Evolutionary conservation across 2,329 filamentous ascomycete genomes (phyloP), one percentile per base, ranked within the genome.

Genomic region (Macrophomina pseudophaseolina): DNA sequence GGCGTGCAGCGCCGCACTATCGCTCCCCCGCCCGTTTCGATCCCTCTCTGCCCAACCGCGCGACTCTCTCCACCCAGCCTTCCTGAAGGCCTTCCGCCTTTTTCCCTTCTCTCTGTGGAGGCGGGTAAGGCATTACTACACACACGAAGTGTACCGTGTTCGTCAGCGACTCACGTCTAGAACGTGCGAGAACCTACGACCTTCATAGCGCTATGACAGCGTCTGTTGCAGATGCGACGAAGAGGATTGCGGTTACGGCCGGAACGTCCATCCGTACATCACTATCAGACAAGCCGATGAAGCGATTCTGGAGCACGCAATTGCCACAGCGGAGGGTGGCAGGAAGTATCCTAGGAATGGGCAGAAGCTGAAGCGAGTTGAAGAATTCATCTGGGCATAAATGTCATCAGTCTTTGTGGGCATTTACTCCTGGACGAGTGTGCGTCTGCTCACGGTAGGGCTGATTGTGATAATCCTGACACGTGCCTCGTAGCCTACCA

Each of bases 1-100:
- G 18, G 56, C 30, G 8, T 48, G 40, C 42, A 60, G 12, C 42
- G 42, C 56, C 56, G 56, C 56, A 60, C 56, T 60, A 60, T 32
- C 23, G 12, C 18, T 23, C 16, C 28, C 42, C 9, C 6, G 4
- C 8, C 11, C 30, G 56, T 60, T 60, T 60, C 56, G 40, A 12
- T 46, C 4, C 5, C 30, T 16, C 28, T 46, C 11, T 6, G 40
- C 28, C 42, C 9, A 14, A 44, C 23, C 23, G 23, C 23, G 23
- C 23, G 23, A 23, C 23, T 23, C 23, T 23, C 23, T 23, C 23
- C 23, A 23, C 23, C 23, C 23, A 23, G 23, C 23, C 23, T 23
- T 3, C 23, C 23, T 23, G 23, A 23, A 23, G 23, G 23, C 23
- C 23, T 23, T 23, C 23, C 23, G 23, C 23, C 23, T 23, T 23